Evolutionary conservation across 2,329 filamentous ascomycete species (phyloP).

Genomic region (Colletotrichum chlorophyti): DNA sequence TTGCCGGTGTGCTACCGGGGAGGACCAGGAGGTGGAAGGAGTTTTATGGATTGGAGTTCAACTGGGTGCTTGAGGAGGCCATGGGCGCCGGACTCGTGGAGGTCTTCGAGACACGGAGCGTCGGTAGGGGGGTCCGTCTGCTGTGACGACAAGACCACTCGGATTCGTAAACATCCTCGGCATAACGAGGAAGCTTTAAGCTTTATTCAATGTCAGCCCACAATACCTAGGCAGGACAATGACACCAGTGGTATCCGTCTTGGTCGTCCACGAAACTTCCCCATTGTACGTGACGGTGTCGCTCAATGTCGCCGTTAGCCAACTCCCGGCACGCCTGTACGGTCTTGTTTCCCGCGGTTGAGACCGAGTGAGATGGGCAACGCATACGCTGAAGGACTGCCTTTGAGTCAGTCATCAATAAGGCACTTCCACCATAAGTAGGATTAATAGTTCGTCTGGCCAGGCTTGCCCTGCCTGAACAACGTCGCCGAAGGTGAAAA

Average conservation of each 20-base stretch:
- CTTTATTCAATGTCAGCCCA: neutral
- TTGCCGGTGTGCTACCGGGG: constrained; percentile 62
- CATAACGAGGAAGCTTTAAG: neutral
- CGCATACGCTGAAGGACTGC: neutral
- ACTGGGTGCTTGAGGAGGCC: constrained; percentile 75
- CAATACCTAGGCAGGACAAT: neutral
- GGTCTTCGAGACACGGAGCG: constrained; percentile 76
- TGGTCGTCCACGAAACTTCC: constrained; percentile 10
- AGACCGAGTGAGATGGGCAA: neutral
- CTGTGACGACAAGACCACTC: constrained; percentile 35
- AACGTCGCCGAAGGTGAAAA: no score
- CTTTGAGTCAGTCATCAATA: neutral
- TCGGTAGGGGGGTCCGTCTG: constrained; percentile 70
- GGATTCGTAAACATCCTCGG: neutral
- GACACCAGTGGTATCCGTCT: no score
- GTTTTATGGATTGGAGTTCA: constrained; percentile 73
- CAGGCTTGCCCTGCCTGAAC: no score
- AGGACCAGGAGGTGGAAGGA: constrained; percentile 74
- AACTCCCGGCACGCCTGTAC: constrained; percentile 3
- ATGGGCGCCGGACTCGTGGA: constrained; percentile 75
- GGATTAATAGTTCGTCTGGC: no score
- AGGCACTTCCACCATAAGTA: no score
- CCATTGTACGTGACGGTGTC: neutral
- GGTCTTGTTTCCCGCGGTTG: neutral
- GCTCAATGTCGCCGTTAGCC: neutral